These are phyloP conservation scores for Chalciporus piperatus DNA, from an alignment of 768 basidiomycete species.

Conservation along the genomic window DNA sequence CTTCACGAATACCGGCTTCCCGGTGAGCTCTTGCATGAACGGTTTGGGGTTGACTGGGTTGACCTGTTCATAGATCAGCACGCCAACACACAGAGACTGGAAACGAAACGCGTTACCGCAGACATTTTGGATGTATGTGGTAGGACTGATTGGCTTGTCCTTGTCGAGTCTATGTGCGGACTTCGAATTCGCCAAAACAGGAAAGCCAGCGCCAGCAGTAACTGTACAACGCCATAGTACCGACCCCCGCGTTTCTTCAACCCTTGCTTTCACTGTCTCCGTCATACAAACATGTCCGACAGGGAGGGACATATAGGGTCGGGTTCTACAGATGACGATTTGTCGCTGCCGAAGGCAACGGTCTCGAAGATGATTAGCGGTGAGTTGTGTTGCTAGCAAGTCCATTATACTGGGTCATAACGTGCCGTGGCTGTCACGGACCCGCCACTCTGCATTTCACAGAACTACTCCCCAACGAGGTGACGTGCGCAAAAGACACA, in stretches of 20 bases:
- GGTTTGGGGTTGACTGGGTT: constrained; percentile 98
- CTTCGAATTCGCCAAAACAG: constrained; percentile 34
- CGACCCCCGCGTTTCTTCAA: constrained; percentile 21
- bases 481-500: constrained; percentile 92
- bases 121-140: constrained; percentile 57
- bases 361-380: constrained; percentile 97
- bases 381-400: constrained; percentile 29
- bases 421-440: constrained; percentile 8
- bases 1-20: constrained; percentile 91
- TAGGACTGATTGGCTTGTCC: background rate
- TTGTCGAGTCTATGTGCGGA: constrained; percentile 29
- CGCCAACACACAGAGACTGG: constrained; percentile 1
- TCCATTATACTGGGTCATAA: background rate
- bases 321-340: constrained; percentile 81
- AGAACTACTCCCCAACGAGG: constrained; percentile 89
- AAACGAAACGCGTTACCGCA: constrained; percentile 42
- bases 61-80: constrained; percentile 46
- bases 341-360: constrained; percentile 94
- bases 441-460: constrained; percentile 5
- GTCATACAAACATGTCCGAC: constrained; percentile 71
- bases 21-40: constrained; percentile 97
- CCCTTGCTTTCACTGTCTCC: constrained; percentile 25
- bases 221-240: background rate
- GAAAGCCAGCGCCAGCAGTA: background rate
- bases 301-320: constrained; percentile 71